phyloP scores from a whole-genome alignment of 306 rosid genomes.

The Vigna reflexopilosa region DNA sequence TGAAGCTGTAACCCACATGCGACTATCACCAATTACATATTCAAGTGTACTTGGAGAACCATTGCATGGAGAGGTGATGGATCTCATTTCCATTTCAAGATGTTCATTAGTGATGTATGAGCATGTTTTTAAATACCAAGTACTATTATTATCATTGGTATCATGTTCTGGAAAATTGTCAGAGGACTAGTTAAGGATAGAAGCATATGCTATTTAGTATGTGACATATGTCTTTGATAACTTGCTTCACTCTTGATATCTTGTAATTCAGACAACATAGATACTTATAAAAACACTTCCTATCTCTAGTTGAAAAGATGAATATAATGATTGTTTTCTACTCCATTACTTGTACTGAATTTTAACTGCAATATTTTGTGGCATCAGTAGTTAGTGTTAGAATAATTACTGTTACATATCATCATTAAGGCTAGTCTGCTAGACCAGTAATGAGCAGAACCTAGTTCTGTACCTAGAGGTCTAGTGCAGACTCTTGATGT shows the following conservation, averaged over 20 bases:
- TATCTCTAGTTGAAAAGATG: not conserved
- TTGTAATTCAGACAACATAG: not conserved
- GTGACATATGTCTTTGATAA: conserved; percentile 15
- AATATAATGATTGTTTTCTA: conserved; percentile 6
- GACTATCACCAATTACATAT: conserved; percentile 91
- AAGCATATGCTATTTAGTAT: conserved; percentile 15
- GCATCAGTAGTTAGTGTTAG: not conserved
- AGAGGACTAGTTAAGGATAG: not conserved
- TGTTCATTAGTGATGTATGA: conserved; percentile 28
- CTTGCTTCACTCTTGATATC: conserved; percentile 2
- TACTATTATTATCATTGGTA: conserved; percentile 6
- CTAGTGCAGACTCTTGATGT: too few species aligned
- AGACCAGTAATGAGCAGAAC: too few species aligned
- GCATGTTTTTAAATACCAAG: conserved; percentile 24
- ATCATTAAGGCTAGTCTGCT: too few species aligned
- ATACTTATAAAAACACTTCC: not conserved
- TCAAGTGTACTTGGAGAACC: conserved; percentile 99
- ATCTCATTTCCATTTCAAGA: conserved; percentile 46
- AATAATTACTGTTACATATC: too few species aligned
- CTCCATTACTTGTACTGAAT: conserved; percentile 19
- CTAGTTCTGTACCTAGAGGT: too few species aligned
- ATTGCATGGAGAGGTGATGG: conserved; percentile 90
- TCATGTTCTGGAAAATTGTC: conserved; percentile 16
- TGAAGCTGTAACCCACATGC: conserved; percentile 67
- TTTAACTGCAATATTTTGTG: not conserved